Conservation (phyloP, 148 eudicot species). For the Tetragonia tetragonoides region DNA sequence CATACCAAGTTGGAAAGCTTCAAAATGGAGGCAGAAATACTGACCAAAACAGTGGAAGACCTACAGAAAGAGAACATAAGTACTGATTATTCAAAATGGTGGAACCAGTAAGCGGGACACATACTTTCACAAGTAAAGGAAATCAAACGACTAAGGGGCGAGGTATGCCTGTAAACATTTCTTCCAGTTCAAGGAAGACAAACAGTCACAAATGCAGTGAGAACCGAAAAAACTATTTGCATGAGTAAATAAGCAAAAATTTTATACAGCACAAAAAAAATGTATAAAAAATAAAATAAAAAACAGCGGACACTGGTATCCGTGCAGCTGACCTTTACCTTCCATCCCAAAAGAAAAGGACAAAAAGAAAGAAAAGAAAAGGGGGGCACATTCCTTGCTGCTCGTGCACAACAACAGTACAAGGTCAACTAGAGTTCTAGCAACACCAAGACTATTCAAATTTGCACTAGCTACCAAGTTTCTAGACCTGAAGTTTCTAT, state of each 20-base stretch:
- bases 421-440: too few relatives aligned
- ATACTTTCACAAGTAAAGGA: neutral
- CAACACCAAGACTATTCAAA: too few relatives aligned
- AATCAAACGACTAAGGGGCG: neutral
- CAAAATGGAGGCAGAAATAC: slow-evolving; percentile 85
- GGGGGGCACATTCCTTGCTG: too few relatives aligned
- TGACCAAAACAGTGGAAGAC: slow-evolving; percentile 86
- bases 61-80: slow-evolving; percentile 27
- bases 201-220: neutral
- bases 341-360: neutral
- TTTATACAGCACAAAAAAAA: neutral
- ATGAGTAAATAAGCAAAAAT: neutral
- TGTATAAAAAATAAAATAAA: neutral
- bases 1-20: slow-evolving; percentile 87
- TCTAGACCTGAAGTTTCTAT: neutral
- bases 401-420: too few relatives aligned
- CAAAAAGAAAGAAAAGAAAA: too few relatives aligned
- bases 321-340: neutral
- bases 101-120: neutral
- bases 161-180: neutral
- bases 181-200: too few relatives aligned
- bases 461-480: too few relatives aligned
- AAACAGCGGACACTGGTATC: neutral
- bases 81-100: neutral
- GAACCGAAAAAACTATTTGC: neutral